phyloP scores from a whole-genome alignment of 2,329 filamentous ascomycete species.

The Pseudogymnoascus sp. region DNA sequence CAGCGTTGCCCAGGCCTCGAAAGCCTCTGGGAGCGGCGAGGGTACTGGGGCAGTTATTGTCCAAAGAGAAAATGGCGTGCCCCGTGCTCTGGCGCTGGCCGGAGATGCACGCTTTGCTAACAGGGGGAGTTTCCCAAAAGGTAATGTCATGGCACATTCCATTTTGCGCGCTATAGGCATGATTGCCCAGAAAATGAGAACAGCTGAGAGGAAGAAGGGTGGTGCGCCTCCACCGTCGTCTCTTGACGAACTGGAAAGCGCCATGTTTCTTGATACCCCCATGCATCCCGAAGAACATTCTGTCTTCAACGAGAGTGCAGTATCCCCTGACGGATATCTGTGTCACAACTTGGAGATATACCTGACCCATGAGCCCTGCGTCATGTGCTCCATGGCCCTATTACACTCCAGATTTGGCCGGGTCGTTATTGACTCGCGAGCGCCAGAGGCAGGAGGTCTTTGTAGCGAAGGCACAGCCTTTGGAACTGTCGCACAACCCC shows the following conservation, averaged over 20 bases:
- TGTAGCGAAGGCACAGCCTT: slow-evolving; percentile 57
- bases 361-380: slow-evolving; percentile 88
- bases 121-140: slow-evolving; percentile 41
- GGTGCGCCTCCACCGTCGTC: slow-evolving; percentile 9
- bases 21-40: slow-evolving; percentile 53
- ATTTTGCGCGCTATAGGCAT: slow-evolving; percentile 74
- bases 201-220: slow-evolving; percentile 20
- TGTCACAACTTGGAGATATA: slow-evolving; percentile 92
- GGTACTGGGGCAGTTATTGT: slow-evolving; percentile 68
- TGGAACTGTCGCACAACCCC: slow-evolving; percentile 21
- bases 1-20: slow-evolving; percentile 51
- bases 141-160: slow-evolving; percentile 71
- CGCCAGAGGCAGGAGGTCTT: slow-evolving; percentile 74
- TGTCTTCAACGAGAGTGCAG: slow-evolving; percentile 57
- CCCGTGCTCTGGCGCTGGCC: slow-evolving; percentile 56
- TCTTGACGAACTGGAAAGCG: slow-evolving; percentile 36
- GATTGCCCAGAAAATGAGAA: slow-evolving; percentile 54
- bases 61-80: slow-evolving; percentile 35
- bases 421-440: slow-evolving; percentile 70
- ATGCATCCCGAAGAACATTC: slow-evolving; percentile 56
- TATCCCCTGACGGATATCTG: slow-evolving; percentile 72
- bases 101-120: slow-evolving; percentile 66
- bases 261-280: slow-evolving; percentile 60
- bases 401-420: slow-evolving; percentile 87
- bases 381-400: slow-evolving; percentile 95